A percentile compares a stretch with the other conserved stretches of the same genome.
Evolutionary conservation across 805 yeast genomes (phyloP).

Genomic region (Schizosaccharomyces cryophilus): DNA sequence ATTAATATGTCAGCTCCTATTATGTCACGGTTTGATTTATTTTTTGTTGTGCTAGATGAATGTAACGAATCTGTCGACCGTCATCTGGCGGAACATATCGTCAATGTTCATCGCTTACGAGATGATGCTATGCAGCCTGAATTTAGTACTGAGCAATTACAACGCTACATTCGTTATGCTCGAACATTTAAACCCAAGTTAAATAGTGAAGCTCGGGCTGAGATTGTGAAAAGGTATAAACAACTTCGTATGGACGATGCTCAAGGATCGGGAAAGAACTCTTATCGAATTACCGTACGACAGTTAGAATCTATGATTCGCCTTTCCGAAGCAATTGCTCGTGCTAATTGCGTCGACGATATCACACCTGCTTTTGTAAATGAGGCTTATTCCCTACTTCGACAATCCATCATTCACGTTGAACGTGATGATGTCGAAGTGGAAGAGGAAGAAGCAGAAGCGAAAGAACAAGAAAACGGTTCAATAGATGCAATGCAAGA

Average conservation of each 20-base stretch:
- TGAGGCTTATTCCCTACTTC: slow-evolving; percentile 72
- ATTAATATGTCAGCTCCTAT: slow-evolving; percentile 93
- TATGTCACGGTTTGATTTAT: slow-evolving; percentile 91
- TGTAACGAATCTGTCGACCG: slow-evolving; percentile 80
- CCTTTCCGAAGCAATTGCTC: slow-evolving; percentile 82
- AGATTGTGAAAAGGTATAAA: slow-evolving; percentile 53
- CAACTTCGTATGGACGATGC: slow-evolving; percentile 76
- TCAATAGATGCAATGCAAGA: slow-evolving; percentile 6
- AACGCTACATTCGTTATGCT: slow-evolving; percentile 76
- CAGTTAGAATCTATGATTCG: slow-evolving; percentile 76
- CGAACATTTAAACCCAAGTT: slow-evolving; percentile 75
- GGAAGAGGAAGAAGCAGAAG: slow-evolving; percentile 29
- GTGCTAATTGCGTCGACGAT: slow-evolving; percentile 83
- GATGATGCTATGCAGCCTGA: slow-evolving; percentile 84
- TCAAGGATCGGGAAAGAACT: slow-evolving; percentile 54
- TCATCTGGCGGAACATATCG: slow-evolving; percentile 76
- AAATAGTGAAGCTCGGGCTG: slow-evolving; percentile 57
- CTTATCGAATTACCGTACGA: slow-evolving; percentile 88
- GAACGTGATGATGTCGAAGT: slow-evolving; percentile 79
- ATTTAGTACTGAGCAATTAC: slow-evolving; percentile 62
- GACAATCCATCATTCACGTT: slow-evolving; percentile 79
- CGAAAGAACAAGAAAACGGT: slow-evolving; percentile 11
- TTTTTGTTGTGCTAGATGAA: slow-evolving; percentile 84
- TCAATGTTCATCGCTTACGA: slow-evolving; percentile 68
- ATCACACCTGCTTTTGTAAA: slow-evolving; percentile 67